Percentiles rank a stretch among this genome's conserved stretches.
These are phyloP conservation scores for Ophiobolus disseminans DNA, from an alignment of 2,329 filamentous ascomycete genomes.

Conservation along the genomic window DNA sequence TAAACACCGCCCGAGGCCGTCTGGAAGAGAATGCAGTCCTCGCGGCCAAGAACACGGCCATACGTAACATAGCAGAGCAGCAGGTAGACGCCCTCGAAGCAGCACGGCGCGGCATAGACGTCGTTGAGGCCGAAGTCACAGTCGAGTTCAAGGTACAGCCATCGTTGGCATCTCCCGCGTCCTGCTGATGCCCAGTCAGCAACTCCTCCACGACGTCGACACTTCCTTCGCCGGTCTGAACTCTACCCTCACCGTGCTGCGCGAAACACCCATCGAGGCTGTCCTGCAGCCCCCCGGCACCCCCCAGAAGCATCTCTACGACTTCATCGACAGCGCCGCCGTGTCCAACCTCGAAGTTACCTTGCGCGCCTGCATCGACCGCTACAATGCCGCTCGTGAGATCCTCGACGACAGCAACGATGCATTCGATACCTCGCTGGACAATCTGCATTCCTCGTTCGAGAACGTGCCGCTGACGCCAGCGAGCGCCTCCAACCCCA, in stretches of 20 bases:
- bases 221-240: conserved; percentile 69
- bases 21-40: conserved; percentile 82
- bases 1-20: conserved; percentile 74
- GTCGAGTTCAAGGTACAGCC: conserved; percentile 52
- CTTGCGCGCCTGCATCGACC: conserved; percentile 73
- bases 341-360: conserved; percentile 71
- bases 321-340: conserved; percentile 77
- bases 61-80: conserved; percentile 52
- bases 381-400: conserved; percentile 72
- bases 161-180: neutral
- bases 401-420: conserved; percentile 61
- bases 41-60: conserved; percentile 57
- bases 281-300: conserved; percentile 63
- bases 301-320: conserved; percentile 67
- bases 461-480: conserved; percentile 42
- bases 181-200: conserved; percentile 35
- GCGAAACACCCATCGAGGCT: conserved; percentile 68
- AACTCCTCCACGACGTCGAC: conserved; percentile 70
- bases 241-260: conserved; percentile 70
- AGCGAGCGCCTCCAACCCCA: conserved; percentile 36
- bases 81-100: conserved; percentile 54
- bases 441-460: conserved; percentile 45
- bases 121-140: conserved; percentile 51
- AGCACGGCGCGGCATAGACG: conserved; percentile 52
- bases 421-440: conserved; percentile 77